Percentiles rank a stretch among this genome's conserved stretches.
These are phyloP conservation scores for Spinellus fusiger DNA, from an alignment of 192 early-diverging fungal genomes.

Conservation along the genomic window DNA sequence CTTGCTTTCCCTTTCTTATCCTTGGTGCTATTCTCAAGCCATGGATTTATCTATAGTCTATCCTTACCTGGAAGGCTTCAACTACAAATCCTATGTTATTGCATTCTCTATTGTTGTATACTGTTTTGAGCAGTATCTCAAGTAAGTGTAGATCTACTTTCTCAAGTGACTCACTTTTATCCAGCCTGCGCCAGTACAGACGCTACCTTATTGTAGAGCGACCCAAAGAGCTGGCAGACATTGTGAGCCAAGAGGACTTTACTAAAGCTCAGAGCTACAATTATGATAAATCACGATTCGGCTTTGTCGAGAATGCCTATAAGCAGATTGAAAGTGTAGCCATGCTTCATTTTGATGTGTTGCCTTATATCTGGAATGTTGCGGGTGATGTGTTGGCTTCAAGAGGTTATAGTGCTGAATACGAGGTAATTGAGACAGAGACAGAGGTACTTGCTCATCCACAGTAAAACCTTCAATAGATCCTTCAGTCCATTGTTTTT, in stretches of 20 bases:
- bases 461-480: constrained; percentile 38
- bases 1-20: too few species aligned
- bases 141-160: constrained; percentile 30
- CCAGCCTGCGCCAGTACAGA: constrained; percentile 71
- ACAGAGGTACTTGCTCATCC: background rate
- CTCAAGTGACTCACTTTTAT: background rate
- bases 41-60: background rate
- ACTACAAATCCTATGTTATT: constrained; percentile 78
- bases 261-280: constrained; percentile 80
- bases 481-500: constrained; percentile 79
- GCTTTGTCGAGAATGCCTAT: constrained; percentile 58
- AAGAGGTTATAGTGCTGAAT: constrained; percentile 53
- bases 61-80: constrained; percentile 3
- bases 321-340: constrained; percentile 60
- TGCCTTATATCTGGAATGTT: constrained; percentile 69
- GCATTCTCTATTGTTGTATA: constrained; percentile 66
- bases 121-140: constrained; percentile 77
- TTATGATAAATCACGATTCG: constrained; percentile 76
- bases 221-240: constrained; percentile 63
- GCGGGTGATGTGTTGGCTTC: constrained; percentile 47
- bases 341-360: constrained; percentile 61
- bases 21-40: too few species aligned
- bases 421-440: constrained; percentile 48
- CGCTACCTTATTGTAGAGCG: constrained; percentile 59
- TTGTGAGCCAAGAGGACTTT: constrained; percentile 74